Conservation (phyloP, 2,329 filamentous ascomycete genomes). For the Aquanectria penicillioides region DNA sequence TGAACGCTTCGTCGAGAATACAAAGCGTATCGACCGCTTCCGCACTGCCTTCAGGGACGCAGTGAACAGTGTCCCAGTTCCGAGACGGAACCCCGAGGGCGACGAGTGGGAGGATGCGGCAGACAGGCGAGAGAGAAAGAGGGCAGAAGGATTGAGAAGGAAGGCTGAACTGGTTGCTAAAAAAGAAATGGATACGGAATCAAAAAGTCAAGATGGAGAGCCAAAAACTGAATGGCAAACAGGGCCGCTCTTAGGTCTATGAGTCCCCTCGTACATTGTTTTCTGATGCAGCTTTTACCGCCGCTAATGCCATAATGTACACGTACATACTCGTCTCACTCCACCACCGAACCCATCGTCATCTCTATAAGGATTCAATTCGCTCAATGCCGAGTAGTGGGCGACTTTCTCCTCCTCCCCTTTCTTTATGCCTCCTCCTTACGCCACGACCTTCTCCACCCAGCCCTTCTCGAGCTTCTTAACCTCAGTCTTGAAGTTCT, state of each 20-base stretch:
- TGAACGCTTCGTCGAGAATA: slow-evolving; percentile 77
- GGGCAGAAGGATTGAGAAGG: slow-evolving; percentile 65
- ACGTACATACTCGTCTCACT: slow-evolving; percentile 33
- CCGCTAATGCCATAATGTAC: slow-evolving; percentile 47
- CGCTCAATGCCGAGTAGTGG: neutral
- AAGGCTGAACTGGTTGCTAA: slow-evolving; percentile 54
- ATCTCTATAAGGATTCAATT: slow-evolving; percentile 23
- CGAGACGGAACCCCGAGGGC: slow-evolving; percentile 46
- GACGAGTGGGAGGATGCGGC: slow-evolving; percentile 65
- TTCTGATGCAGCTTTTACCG: slow-evolving; percentile 45
- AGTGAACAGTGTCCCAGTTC: slow-evolving; percentile 34
- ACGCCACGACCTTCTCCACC: slow-evolving; percentile 81
- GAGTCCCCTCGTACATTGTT: slow-evolving; percentile 39
- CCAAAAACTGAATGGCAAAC: slow-evolving; percentile 31
- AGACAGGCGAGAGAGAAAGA: slow-evolving; percentile 64
- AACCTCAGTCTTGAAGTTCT: slow-evolving; percentile 90
- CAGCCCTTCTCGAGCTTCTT: slow-evolving; percentile 85
- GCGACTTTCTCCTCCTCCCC: neutral
- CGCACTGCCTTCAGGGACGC: slow-evolving; percentile 57
- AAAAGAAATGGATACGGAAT: slow-evolving; percentile 18
- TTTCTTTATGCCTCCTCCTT: slow-evolving; percentile 20
- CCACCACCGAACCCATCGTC: slow-evolving; percentile 22
- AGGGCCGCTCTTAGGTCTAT: slow-evolving; percentile 35
- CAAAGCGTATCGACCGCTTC: slow-evolving; percentile 74
- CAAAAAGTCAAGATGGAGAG: slow-evolving; percentile 21